Percentiles rank a stretch among this genome's conserved stretches.
Evolutionary conservation across 1,284 basidiomycete species (phyloP).

Genomic region (Megacollybia platyphylla): DNA sequence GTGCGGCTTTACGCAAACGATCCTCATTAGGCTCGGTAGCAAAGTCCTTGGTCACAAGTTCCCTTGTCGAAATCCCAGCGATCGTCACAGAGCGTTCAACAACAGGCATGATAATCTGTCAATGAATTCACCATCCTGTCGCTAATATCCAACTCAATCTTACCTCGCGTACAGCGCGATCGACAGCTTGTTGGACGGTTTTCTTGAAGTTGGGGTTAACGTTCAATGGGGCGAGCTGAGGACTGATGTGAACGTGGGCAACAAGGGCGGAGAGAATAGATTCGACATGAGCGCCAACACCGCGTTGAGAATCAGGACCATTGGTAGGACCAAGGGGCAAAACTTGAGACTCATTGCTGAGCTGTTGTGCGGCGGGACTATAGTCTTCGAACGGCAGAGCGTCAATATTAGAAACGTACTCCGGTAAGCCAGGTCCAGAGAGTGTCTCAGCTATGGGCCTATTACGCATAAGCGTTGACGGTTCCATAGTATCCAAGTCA

Average conservation of each 20-base stretch:
- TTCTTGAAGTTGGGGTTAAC: conserved; percentile 83
- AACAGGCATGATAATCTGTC: conserved; percentile 87
- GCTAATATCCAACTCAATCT: conserved; percentile 10
- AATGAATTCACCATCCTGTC: conserved; percentile 1
- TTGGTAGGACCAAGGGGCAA: conserved; percentile 42
- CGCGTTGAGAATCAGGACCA: conserved; percentile 46
- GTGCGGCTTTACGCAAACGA: conserved; percentile 84
- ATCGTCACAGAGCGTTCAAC: conserved; percentile 99
- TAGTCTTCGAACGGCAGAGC: conserved; percentile 57
- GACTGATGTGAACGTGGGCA: conserved; percentile 70
- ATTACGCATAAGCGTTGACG: conserved; percentile 72
- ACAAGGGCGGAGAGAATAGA: conserved; percentile 67
- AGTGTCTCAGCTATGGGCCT: conserved; percentile 41
- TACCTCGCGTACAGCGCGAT: conserved; percentile 90
- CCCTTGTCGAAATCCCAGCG: conserved; percentile 93
- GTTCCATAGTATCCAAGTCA: conserved; percentile 79
- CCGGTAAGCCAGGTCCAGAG: conserved; percentile 46
- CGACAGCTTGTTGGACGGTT: conserved; percentile 84
- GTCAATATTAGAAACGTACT: conserved; percentile 62
- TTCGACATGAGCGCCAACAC: conserved; percentile 61
- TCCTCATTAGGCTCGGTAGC: conserved; percentile 89
- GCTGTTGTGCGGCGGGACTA: conserved; percentile 22
- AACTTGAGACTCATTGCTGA: conserved; percentile 44
- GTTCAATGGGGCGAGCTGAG: conserved; percentile 60
- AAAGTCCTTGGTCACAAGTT: conserved; percentile 94